Evolutionary conservation across 768 basidiomycete species (phyloP).

Genomic region (Suillus fuscotomentosus): DNA sequence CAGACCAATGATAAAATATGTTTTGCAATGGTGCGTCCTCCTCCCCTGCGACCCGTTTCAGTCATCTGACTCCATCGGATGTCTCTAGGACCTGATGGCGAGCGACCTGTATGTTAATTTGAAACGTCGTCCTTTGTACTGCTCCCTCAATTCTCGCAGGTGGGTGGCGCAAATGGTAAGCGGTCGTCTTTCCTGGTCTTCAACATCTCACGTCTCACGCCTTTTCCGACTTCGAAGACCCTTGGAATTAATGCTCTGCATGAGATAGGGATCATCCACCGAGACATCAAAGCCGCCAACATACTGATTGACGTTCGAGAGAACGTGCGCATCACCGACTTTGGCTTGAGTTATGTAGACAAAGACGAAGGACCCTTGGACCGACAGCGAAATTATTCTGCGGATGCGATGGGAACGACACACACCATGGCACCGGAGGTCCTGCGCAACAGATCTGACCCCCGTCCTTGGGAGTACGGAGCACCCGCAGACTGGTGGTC

Average conservation of each 20-base stretch:
- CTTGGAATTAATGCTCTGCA: too few relatives aligned
- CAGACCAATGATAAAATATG: slow-evolving; percentile 19
- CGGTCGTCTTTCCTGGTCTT: not conserved
- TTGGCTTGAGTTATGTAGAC: not conserved
- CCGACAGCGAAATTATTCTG: not conserved
- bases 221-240: too few relatives aligned
- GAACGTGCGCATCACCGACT: not conserved
- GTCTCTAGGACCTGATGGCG: slow-evolving; percentile 38
- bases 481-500: not conserved
- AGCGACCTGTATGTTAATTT: slow-evolving; percentile 35
- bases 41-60: not conserved
- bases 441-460: not conserved
- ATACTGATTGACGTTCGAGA: too few relatives aligned
- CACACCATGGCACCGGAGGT: not conserved
- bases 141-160: too few relatives aligned
- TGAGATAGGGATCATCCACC: too few relatives aligned
- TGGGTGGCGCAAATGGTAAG: slow-evolving; percentile 43
- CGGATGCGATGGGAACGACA: not conserved
- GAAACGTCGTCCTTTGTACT: slow-evolving; percentile 14
- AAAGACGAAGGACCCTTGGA: not conserved
- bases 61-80: not conserved
- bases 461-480: not conserved
- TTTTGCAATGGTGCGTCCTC: too few relatives aligned
- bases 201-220: not conserved
- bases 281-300: too few relatives aligned